Evolutionary conservation across 2,329 filamentous ascomycete species (phyloP), one percentile per base, ranked within the genome.

Genomic region (Coniochaeta hoffmannii): DNA sequence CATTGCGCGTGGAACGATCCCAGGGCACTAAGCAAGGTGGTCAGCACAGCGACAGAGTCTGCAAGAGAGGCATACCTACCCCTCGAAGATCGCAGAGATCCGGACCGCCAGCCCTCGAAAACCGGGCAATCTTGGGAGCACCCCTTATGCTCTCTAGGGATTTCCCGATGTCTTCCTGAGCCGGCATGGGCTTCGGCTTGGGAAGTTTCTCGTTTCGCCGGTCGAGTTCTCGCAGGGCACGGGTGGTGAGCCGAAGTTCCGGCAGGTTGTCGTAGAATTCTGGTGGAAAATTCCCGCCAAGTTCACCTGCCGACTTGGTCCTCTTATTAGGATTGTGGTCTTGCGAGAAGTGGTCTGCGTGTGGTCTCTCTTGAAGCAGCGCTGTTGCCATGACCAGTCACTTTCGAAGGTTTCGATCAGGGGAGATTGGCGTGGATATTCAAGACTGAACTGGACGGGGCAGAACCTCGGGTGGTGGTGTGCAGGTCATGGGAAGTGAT

Each of bases 61-160:
- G n/a, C n/a, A n/a, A n/a, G n/a, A n/a, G n/a, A n/a, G n/a, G n/a
- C n/a, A n/a, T n/a, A n/a, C 62, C 44, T 62, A 71, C 68, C 56
- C 62, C 67, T 66, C 63, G 61, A 58, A 71, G 55, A 60, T 69
- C 61, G 26, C 60, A 60, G 44, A 72, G 61, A 59, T 70, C 67
- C 59, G 67, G 68, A 53, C 68, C 69, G 49, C 68, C 67, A 51
- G 56, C 59, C 62, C 64, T 65, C 24, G 68, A 64, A 62, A 68
- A 66, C 51, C 58, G 60, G 55, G 50, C 56, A 57, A 59, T 55
- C 58, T 59, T 31, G 12, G 52, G 50, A 30, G 58, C n/a, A n/a
- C n/a, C n/a, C n/a, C n/a, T n/a, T n/a, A n/a, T n/a, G n/a, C n/a
- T n/a, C n/a, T n/a, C n/a, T n/a, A n/a, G n/a, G n/a, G n/a, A n/a